Evolutionary conservation across 2,329 filamentous ascomycete genomes (phyloP), one percentile per base, ranked within the genome.

Genomic region (Purpureocillium takamizusanense): DNA sequence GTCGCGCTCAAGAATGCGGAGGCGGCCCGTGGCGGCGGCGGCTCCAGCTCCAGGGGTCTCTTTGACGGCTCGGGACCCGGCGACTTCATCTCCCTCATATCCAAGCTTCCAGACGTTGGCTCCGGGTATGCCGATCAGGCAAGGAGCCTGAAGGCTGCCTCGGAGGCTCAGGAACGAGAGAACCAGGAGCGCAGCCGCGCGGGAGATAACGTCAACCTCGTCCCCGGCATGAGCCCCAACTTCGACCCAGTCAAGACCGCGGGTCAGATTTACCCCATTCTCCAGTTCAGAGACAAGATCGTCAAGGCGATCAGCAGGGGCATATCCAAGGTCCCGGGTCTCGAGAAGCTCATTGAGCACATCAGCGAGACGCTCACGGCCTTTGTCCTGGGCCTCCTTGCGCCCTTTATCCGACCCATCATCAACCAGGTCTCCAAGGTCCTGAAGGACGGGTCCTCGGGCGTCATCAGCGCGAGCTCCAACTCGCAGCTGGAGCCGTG

Each of bases 301-400:
- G 89, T 95, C 36, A 86, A 86, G 49, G 76, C 81, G 31, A 88
- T 98, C 59, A 87, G 80, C 53, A 76, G 78, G 30, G 83, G 88
- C 37, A 87, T 97, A 48, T 80, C 88, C 51, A 95, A 94, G 66
- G 83, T 98, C 30, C 92, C 92, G 0, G 90, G 90, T 1, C 71
- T 98, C 4, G 87, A 95, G 62, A 73, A 81, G 44, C 69, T 95
- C n/a, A 78, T 97, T 16, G 90, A 97, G 46, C 90, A 87, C 51
- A 94, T 98, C 51, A 86, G 84, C 40, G 92, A 98, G 65, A 90
- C 85, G 2, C 70, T 98, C 31, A 95, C 90, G 0, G 73, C 95
- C 7, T 97, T 97, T 56, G 78, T 98, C 36, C 74, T 98, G 44
- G 89, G 88, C 6, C 74, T 98, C 1, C 72, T 98, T 14, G 86